Evolutionary conservation across 2,329 filamentous ascomycete genomes (phyloP).

Genomic region (Aspergillus aculeatinus): DNA sequence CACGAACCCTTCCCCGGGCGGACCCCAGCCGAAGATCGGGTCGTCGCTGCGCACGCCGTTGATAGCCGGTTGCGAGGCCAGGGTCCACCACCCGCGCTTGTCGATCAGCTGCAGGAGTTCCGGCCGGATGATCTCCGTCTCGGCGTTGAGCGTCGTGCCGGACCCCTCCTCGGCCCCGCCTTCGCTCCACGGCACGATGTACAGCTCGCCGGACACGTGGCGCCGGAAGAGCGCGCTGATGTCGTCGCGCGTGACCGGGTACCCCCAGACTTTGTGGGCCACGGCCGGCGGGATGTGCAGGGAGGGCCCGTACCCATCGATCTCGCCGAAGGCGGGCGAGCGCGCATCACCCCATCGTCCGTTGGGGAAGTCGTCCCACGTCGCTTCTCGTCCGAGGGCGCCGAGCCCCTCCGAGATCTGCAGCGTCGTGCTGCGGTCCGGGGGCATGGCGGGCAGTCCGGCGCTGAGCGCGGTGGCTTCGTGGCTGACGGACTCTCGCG

Average conservation of each 20-base stretch:
- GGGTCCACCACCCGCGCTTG: slow-evolving; percentile 86
- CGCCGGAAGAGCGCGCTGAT: slow-evolving; percentile 77
- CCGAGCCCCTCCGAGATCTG: slow-evolving; percentile 95
- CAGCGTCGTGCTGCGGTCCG: slow-evolving; percentile 78
- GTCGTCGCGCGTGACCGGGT: slow-evolving; percentile 67
- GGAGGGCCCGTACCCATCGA: slow-evolving; percentile 96
- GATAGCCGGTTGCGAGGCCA: slow-evolving; percentile 91
- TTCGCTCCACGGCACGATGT: slow-evolving; percentile 90
- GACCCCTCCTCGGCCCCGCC: slow-evolving; percentile 58
- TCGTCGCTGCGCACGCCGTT: slow-evolving; percentile 79
- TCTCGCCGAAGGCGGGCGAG: slow-evolving; percentile 91
- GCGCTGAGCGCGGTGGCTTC: slow-evolving; percentile 77
- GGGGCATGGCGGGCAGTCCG: slow-evolving; percentile 67
- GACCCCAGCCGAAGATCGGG: slow-evolving; percentile 87
- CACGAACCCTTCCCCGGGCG: slow-evolving; percentile 78
- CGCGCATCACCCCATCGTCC: slow-evolving; percentile 91
- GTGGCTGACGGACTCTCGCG: slow-evolving; percentile 39
- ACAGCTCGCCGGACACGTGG: slow-evolving; percentile 75
- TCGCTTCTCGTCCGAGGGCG: slow-evolving; percentile 84
- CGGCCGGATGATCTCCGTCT: slow-evolving; percentile 77
- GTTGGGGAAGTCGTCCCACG: slow-evolving; percentile 98
- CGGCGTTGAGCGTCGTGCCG: slow-evolving; percentile 55
- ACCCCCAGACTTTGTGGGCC: slow-evolving; percentile 81
- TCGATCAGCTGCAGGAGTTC: slow-evolving; percentile 74
- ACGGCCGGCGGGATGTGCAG: slow-evolving; percentile 85